Evolutionary conservation across 257 asterid species (phyloP).

Genomic region (Gentiana dahurica): DNA sequence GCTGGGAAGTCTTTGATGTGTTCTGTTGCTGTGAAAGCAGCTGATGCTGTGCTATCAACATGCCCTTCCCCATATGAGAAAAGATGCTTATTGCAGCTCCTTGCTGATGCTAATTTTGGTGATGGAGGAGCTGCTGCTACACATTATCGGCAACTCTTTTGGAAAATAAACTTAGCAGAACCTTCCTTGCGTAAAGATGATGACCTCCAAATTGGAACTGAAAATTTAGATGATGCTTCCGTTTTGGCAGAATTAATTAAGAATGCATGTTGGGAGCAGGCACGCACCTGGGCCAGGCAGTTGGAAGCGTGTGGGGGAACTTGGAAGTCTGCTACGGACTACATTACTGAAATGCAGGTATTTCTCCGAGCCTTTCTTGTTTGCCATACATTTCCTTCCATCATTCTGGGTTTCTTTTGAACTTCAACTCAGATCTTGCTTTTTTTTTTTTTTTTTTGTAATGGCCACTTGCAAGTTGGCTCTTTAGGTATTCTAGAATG

Average conservation of each 20-base stretch:
- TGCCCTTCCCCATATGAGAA: slow-evolving; percentile 91
- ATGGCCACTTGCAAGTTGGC: no score
- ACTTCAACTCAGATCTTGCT: no score
- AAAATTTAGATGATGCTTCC: slow-evolving; percentile 71
- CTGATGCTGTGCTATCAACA: slow-evolving; percentile 72
- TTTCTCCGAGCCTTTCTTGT: background rate
- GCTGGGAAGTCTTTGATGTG: slow-evolving; percentile 53
- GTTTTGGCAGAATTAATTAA: slow-evolving; percentile 68
- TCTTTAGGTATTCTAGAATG: no score
- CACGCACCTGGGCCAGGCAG: slow-evolving; percentile 92
- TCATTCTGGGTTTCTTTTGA: no score
- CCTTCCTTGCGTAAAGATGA: slow-evolving; percentile 83
- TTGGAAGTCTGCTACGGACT: slow-evolving; percentile 76
- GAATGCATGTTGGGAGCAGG: slow-evolving; percentile 95
- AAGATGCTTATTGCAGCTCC: slow-evolving; percentile 87
- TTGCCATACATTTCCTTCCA: no score
- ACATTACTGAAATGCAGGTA: slow-evolving; percentile 98
- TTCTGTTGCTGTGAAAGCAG: slow-evolving; percentile 81
- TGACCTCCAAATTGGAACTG: slow-evolving; percentile 70
- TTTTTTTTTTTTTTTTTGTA: no score
- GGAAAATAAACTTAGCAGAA: slow-evolving; percentile 95
- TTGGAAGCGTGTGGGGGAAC: slow-evolving; percentile 87
- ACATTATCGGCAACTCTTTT: slow-evolving; percentile 54
- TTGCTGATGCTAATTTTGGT: slow-evolving; percentile 80
- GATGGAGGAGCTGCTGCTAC: slow-evolving; percentile 78